A percentile compares a stretch with the other conserved stretches of the same genome.
Conservation (phyloP, 345 rosid species). For the Kandelia obovata region DNA sequence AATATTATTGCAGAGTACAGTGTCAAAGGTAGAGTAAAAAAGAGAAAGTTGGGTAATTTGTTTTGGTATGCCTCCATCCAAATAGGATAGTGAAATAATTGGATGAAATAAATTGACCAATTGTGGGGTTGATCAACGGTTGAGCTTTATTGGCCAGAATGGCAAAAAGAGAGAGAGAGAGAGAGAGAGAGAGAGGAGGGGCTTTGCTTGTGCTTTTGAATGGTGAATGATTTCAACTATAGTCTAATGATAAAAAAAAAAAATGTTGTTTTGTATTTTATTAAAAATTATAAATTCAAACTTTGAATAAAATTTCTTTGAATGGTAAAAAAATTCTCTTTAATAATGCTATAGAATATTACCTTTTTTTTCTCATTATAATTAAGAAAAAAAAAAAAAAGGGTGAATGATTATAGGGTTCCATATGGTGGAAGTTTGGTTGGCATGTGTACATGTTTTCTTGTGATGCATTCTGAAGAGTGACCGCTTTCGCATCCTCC, state of each 20-base stretch:
- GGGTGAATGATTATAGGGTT: conserved; percentile 3
- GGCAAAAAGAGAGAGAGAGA: conserved; percentile 18
- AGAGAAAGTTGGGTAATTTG: too few relatives aligned
- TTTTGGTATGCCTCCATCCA: too few relatives aligned
- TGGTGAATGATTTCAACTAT: not conserved
- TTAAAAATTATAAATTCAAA: too few relatives aligned
- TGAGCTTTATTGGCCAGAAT: conserved; percentile 9
- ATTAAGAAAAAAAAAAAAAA: too few relatives aligned
- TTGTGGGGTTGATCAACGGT: conserved; percentile 14
- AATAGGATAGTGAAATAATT: not conserved
- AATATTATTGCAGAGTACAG: not conserved
- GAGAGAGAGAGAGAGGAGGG: too few relatives aligned
- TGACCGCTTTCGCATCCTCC: conserved; percentile 14
- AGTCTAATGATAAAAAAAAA: too few relatives aligned
- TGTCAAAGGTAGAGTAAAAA: too few relatives aligned
- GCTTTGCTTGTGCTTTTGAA: too few relatives aligned
- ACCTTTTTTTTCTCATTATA: not conserved
- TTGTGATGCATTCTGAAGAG: conserved; percentile 10
- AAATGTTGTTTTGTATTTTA: too few relatives aligned
- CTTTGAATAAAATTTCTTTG: too few relatives aligned
- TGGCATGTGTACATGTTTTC: conserved; percentile 33
- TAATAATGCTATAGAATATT: too few relatives aligned
- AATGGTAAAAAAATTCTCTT: too few relatives aligned
- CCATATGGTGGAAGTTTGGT: conserved; percentile 20
- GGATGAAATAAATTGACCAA: not conserved